Percentiles rank a stretch among this genome's conserved stretches.
phyloP scores from a whole-genome alignment of 805 yeast species.

The Hanseniaspora opuntiae region DNA sequence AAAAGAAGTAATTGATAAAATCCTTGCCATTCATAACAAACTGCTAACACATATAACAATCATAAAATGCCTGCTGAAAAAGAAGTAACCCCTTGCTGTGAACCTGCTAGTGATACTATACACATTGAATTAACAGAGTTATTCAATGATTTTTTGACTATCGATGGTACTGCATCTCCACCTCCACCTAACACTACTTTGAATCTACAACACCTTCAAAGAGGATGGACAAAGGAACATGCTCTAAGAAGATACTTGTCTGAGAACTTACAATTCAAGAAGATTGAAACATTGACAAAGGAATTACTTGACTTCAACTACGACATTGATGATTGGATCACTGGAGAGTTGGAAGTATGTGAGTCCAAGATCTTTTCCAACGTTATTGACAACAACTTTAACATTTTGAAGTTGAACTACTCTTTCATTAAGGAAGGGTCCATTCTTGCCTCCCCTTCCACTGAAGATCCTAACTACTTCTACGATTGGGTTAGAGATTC shows the following conservation, averaged over 20 bases:
- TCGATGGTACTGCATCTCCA: slow-evolving; percentile 11
- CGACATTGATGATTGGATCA: slow-evolving; percentile 34
- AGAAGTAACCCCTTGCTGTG: slow-evolving; percentile 4
- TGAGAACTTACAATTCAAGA: slow-evolving; percentile 10
- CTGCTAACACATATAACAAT: background rate
- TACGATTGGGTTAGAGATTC: slow-evolving; percentile 87
- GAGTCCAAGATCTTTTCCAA: slow-evolving; percentile 34
- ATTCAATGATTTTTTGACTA: slow-evolving; percentile 1
- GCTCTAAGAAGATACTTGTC: slow-evolving; percentile 1
- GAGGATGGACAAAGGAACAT: background rate
- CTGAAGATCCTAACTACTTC: slow-evolving; percentile 57
- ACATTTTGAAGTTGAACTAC: slow-evolving; percentile 20
- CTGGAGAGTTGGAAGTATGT: slow-evolving; percentile 29
- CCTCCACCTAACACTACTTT: slow-evolving; percentile 7
- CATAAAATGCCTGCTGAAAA: slow-evolving; percentile 1
- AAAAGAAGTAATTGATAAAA: background rate
- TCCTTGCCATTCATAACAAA: background rate
- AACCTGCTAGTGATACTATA: background rate
- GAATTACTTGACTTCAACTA: slow-evolving; percentile 10
- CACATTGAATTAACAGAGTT: slow-evolving; percentile 3
- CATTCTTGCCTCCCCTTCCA: slow-evolving; percentile 77
- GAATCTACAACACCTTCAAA: background rate
- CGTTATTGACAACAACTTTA: slow-evolving; percentile 32
- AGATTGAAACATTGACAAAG: slow-evolving; percentile 11
- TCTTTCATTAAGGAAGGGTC: slow-evolving; percentile 45